Percentiles rank a stretch among this genome's conserved stretches.
Conservation (phyloP, 306 rosid genomes). For the Malus orientalis region DNA sequence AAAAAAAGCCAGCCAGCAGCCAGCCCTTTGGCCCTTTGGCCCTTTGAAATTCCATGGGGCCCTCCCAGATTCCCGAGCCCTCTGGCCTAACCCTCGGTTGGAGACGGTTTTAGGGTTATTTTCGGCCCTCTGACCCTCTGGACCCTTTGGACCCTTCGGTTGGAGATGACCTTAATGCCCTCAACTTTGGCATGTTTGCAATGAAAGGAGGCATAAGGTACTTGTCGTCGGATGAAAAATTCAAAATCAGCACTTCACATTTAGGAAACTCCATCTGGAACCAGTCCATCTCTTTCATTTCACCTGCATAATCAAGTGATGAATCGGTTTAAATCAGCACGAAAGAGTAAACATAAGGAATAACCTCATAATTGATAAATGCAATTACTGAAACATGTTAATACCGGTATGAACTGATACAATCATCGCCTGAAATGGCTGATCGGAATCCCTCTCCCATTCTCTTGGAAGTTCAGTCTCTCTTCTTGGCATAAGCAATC, state of each 20-base stretch:
- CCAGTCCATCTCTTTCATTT: constrained; percentile 83
- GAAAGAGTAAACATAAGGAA: not conserved
- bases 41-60: too few species aligned
- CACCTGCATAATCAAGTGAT: constrained; percentile 37
- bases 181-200: constrained; percentile 67
- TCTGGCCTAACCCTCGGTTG: too few species aligned
- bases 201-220: constrained; percentile 72
- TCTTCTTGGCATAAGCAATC: constrained; percentile 76
- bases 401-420: constrained; percentile 88
- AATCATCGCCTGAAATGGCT: constrained; percentile 58
- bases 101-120: too few species aligned
- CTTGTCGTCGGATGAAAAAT: constrained; percentile 48
- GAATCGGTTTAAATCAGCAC: not conserved
- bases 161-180: constrained; percentile 20
- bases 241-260: constrained; percentile 72
- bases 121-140: too few species aligned
- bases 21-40: too few species aligned
- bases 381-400: not conserved
- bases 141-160: too few species aligned
- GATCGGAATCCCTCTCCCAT: constrained; percentile 51
- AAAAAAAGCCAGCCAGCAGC: too few species aligned
- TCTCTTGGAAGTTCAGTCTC: constrained; percentile 61
- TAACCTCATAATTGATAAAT: too few species aligned
- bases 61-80: too few species aligned
- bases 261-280: constrained; percentile 55